These are phyloP conservation scores for Phialophora verrucosa DNA, from an alignment of 2,329 filamentous ascomycete genomes.

Conservation along the genomic window DNA sequence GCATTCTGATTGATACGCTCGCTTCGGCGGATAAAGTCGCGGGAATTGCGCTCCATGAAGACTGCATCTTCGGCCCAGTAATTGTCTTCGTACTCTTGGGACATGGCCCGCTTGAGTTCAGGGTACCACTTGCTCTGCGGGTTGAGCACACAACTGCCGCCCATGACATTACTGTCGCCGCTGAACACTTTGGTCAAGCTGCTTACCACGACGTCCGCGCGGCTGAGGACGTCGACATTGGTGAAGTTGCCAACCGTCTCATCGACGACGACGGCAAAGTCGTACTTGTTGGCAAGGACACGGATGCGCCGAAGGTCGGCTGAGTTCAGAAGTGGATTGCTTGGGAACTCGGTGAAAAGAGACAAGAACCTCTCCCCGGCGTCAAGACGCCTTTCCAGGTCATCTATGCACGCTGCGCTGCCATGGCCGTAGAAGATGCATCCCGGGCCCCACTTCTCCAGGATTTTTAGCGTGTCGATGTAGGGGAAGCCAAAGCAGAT, in stretches of 20 bases:
- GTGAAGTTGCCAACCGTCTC: constrained; percentile 97
- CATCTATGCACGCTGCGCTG: constrained; percentile 77
- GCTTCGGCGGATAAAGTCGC: constrained; percentile 84
- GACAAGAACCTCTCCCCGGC: constrained; percentile 77
- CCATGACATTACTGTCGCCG: constrained; percentile 98
- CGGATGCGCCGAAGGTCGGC: constrained; percentile 86
- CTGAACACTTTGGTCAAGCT: constrained; percentile 97
- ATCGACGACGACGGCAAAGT: constrained; percentile 89
- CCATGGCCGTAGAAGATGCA: constrained; percentile 86
- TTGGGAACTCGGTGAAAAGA: constrained; percentile 93
- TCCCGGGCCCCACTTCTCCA: constrained; percentile 92
- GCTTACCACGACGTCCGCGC: constrained; percentile 89
- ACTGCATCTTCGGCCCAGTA: constrained; percentile 94
- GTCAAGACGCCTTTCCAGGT: constrained; percentile 74
- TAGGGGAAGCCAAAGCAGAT: constrained; percentile 98
- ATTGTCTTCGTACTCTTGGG: constrained; percentile 77
- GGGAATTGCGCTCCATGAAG: constrained; percentile 94
- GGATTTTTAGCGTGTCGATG: constrained; percentile 91
- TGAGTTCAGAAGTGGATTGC: constrained; percentile 85
- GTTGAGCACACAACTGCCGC: constrained; percentile 73
- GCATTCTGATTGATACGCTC: constrained; percentile 84
- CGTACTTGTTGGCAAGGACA: constrained; percentile 76
- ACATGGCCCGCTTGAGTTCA: constrained; percentile 69
- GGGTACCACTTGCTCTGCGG: constrained; percentile 69
- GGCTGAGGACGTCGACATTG: constrained; percentile 90